These are phyloP conservation scores for Colletotrichum sublineola DNA, from an alignment of 2,329 filamentous ascomycete species.

Conservation along the genomic window DNA sequence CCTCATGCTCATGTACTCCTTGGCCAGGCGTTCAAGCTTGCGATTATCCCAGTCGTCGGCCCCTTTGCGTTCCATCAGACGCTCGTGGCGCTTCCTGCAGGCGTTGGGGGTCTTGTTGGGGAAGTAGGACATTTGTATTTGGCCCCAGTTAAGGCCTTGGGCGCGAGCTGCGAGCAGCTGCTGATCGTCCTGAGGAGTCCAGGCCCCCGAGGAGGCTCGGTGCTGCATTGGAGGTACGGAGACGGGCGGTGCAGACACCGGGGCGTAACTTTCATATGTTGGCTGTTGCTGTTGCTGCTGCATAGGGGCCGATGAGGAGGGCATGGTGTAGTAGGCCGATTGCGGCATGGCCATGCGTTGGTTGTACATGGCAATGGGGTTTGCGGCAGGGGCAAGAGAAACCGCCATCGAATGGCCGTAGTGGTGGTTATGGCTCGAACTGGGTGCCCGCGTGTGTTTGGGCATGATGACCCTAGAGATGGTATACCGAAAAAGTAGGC, in stretches of 20 bases:
- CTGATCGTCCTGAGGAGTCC: conserved; percentile 81
- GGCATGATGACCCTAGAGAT: conserved; percentile 55
- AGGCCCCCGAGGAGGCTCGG: conserved; percentile 74
- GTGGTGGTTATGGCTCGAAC: conserved; percentile 52
- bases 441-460: conserved; percentile 59
- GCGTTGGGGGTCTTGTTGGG: conserved; percentile 84
- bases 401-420: conserved; percentile 55
- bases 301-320: conserved; percentile 52
- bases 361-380: conserved; percentile 57
- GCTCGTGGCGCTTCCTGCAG: conserved; percentile 89
- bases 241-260: conserved; percentile 49
- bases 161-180: conserved; percentile 78
- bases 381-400: conserved; percentile 55
- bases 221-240: conserved; percentile 57
- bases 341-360: conserved; percentile 56
- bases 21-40: conserved; percentile 80
- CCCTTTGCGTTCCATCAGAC: conserved; percentile 81
- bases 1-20: conserved; percentile 83
- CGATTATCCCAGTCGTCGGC: conserved; percentile 83
- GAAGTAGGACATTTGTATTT: conserved; percentile 83
- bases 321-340: conserved; percentile 56
- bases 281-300: conserved; percentile 48
- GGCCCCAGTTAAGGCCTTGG: conserved; percentile 84
- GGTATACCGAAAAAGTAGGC: conserved; percentile 40
- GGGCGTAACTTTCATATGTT: conserved; percentile 57